Evolutionary conservation across 768 basidiomycete species (phyloP).

Genomic region (Boletus pseudopeckii): DNA sequence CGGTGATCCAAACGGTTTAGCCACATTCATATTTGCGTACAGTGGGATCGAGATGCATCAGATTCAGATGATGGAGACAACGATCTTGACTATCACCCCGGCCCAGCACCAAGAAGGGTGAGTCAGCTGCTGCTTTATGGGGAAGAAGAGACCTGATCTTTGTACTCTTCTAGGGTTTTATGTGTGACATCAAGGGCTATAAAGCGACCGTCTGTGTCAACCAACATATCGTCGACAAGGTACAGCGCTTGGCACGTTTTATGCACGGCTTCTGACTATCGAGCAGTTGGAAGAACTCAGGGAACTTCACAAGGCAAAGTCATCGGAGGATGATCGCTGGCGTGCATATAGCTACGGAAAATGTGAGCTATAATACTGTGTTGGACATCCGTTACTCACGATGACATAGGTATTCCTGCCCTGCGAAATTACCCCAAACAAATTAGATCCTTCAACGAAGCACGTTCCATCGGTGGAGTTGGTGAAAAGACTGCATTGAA

Average conservation of each 20-base stretch:
- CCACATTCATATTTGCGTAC: slow-evolving; percentile 4
- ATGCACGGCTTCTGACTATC: neutral
- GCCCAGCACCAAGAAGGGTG: slow-evolving; percentile 30
- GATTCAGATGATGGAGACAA: slow-evolving; percentile 33
- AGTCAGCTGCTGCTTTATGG: neutral
- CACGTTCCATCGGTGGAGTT: slow-evolving; percentile 55
- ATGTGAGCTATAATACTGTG: slow-evolving; percentile 40
- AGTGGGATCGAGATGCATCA: slow-evolving; percentile 36
- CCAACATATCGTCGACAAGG: slow-evolving; percentile 75
- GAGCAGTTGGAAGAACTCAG: slow-evolving; percentile 62
- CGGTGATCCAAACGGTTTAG: neutral
- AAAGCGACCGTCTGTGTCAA: slow-evolving; percentile 46
- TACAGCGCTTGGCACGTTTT: slow-evolving; percentile 18
- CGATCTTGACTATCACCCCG: slow-evolving; percentile 13
- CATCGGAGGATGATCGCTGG: slow-evolving; percentile 63
- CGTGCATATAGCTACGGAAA: slow-evolving; percentile 61
- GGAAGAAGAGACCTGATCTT: neutral
- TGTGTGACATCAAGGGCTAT: slow-evolving; percentile 53
- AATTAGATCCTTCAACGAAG: slow-evolving; percentile 58
- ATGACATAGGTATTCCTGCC: slow-evolving; percentile 51
- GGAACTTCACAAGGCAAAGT: slow-evolving; percentile 60
- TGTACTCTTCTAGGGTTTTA: slow-evolving; percentile 48
- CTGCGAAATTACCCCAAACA: slow-evolving; percentile 53
- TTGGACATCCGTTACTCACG: slow-evolving; percentile 1
- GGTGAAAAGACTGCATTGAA: slow-evolving; percentile 77